Evolutionary conservation across 306 rosid genomes (phyloP).

Genomic region (Quillaja saponaria): DNA sequence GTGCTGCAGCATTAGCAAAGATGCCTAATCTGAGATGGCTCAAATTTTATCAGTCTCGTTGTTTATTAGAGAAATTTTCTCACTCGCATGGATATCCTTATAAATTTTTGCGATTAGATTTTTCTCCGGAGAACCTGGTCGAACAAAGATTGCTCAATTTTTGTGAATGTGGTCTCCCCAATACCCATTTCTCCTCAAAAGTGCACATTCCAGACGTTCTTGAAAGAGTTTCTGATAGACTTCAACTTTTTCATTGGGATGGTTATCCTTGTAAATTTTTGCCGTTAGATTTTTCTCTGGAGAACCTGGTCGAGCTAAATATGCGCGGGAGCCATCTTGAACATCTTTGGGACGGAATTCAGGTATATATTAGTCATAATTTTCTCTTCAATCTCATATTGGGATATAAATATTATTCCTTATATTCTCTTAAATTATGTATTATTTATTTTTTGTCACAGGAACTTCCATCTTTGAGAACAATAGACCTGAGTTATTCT

Average conservation of each 20-base stretch:
- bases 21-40: slow-evolving; percentile 28
- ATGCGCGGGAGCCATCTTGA: slow-evolving; percentile 16
- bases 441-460: background rate
- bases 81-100: slow-evolving; percentile 32
- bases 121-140: slow-evolving; percentile 21
- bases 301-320: slow-evolving; percentile 26
- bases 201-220: slow-evolving; percentile 10
- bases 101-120: background rate
- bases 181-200: too few relatives aligned
- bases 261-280: slow-evolving; percentile 13
- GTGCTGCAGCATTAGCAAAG: slow-evolving; percentile 8
- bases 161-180: too few relatives aligned
- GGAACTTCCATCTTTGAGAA: slow-evolving; percentile 15
- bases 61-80: too few relatives aligned
- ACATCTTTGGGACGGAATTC: slow-evolving; percentile 25
- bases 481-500: background rate
- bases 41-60: slow-evolving; percentile 2
- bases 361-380: slow-evolving; percentile 6
- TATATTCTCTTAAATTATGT: too few relatives aligned
- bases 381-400: background rate
- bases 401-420: too few relatives aligned
- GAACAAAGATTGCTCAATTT: too few relatives aligned
- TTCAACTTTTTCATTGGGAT: slow-evolving; percentile 30
- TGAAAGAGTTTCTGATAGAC: slow-evolving; percentile 3
- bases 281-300: background rate